Conservation (phyloP, 768 basidiomycete genomes). For the Hypholoma fasciculare region DNA sequence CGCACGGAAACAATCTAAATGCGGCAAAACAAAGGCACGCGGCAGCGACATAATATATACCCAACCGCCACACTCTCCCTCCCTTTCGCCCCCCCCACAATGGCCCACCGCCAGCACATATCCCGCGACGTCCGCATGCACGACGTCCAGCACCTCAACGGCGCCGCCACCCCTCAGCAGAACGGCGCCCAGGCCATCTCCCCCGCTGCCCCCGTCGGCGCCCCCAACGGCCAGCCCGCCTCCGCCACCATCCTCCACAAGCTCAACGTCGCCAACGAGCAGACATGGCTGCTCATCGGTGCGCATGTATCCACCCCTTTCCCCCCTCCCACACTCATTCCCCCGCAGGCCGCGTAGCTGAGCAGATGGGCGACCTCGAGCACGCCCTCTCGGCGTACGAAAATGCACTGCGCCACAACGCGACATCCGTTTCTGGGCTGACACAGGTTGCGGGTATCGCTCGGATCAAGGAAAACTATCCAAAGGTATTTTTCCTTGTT, state of each 20-base stretch:
- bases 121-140: constrained; percentile 31
- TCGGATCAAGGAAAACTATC: constrained; percentile 96
- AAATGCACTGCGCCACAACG: constrained; percentile 93
- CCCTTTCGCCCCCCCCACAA: constrained; percentile 50
- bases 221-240: constrained; percentile 33
- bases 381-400: constrained; percentile 93
- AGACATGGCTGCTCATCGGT: constrained; percentile 96
- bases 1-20: constrained; percentile 48
- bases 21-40: constrained; percentile 60
- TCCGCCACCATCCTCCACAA: constrained; percentile 60
- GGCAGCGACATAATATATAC: constrained; percentile 63
- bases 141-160: constrained; percentile 53
- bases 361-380: constrained; percentile 93
- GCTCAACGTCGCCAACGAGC: constrained; percentile 84
- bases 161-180: constrained; percentile 40
- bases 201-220: constrained; percentile 42
- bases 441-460: constrained; percentile 95
- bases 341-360: constrained; percentile 82
- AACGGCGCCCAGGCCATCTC: not conserved
- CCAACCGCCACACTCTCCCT: constrained; percentile 40
- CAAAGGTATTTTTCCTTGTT: constrained; percentile 64
- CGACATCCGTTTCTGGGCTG: constrained; percentile 85
- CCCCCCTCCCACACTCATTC: constrained; percentile 13
- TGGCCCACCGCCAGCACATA: constrained; percentile 53
- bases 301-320: constrained; percentile 19